Percentiles rank a stretch among this genome's conserved stretches.
Evolutionary conservation across 495 filamentous ascomycete species (phyloP).

Genomic region (Patellaria atrata): DNA sequence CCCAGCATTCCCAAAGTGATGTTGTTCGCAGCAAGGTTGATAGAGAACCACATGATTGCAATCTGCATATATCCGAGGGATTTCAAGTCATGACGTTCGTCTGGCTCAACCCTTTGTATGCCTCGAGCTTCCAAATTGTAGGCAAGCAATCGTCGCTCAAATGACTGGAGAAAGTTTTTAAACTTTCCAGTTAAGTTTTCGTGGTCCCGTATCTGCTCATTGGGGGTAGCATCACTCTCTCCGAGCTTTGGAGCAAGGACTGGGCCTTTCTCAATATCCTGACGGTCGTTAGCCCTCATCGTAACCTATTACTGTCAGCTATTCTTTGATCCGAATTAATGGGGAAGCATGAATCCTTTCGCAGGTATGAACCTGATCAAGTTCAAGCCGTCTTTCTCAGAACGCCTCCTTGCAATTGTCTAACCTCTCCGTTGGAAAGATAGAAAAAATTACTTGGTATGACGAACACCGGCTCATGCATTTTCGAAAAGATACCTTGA

Average conservation of each 20-base stretch:
- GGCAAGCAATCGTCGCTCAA: slow-evolving; percentile 22
- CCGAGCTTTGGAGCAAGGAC: slow-evolving; percentile 7
- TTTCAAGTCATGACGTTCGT: slow-evolving; percentile 45
- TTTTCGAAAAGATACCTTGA: slow-evolving; percentile 21
- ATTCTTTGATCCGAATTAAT: slow-evolving; percentile 1
- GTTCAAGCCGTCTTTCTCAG: slow-evolving; percentile 25
- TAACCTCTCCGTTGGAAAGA: not conserved
- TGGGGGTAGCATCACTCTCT: slow-evolving; percentile 8
- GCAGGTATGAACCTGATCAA: slow-evolving; percentile 23
- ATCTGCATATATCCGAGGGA: slow-evolving; percentile 50
- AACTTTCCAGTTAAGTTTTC: slow-evolving; percentile 3
- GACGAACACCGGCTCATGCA: slow-evolving; percentile 22
- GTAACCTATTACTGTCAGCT: slow-evolving; percentile 12
- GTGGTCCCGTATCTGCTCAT: not conserved
- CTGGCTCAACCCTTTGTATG: slow-evolving; percentile 47
- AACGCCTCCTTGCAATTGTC: slow-evolving; percentile 7
- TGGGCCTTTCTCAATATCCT: slow-evolving; percentile 16
- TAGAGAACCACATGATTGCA: slow-evolving; percentile 55
- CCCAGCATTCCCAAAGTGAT: slow-evolving; percentile 59
- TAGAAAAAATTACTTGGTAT: slow-evolving; percentile 1
- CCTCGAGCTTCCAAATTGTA: slow-evolving; percentile 49
- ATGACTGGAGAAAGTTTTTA: slow-evolving; percentile 10
- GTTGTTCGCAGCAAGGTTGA: slow-evolving; percentile 67
- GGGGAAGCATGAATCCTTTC: slow-evolving; percentile 22
- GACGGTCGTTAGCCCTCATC: slow-evolving; percentile 7